Percentiles rank a stretch among this genome's conserved stretches.
These are phyloP conservation scores for Neurospora tetrasperma DNA, from an alignment of 495 filamentous ascomycete genomes.

Conservation along the genomic window DNA sequence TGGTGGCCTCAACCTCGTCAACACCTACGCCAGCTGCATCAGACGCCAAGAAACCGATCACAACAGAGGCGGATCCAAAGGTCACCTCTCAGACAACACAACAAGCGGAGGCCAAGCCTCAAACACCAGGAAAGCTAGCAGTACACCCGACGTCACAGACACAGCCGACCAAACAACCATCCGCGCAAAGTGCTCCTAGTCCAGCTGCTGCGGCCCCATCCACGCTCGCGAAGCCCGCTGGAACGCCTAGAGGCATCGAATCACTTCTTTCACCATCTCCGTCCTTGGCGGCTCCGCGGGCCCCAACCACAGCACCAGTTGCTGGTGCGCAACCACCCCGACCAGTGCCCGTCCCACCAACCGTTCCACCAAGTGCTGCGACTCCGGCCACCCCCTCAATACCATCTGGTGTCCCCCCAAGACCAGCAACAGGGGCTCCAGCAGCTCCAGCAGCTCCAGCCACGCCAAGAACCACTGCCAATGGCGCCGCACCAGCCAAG, in stretches of 20 bases:
- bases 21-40: slow-evolving; percentile 9
- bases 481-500: slow-evolving; percentile 13
- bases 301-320: slow-evolving; percentile 2
- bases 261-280: slow-evolving; percentile 17
- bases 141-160: slow-evolving; percentile 4
- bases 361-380: not conserved
- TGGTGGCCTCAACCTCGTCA: slow-evolving; percentile 7
- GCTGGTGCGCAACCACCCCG: slow-evolving; percentile 1
- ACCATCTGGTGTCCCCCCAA: slow-evolving; percentile 1
- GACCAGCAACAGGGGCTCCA: slow-evolving; percentile 15
- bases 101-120: slow-evolving; percentile 5
- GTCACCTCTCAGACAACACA: slow-evolving; percentile 9
- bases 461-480: slow-evolving; percentile 6
- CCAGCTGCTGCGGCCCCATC: slow-evolving; percentile 28
- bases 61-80: slow-evolving; percentile 11
- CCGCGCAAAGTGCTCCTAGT: slow-evolving; percentile 20
- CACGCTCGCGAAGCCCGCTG: slow-evolving; percentile 9
- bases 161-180: slow-evolving; percentile 9
- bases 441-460: slow-evolving; percentile 16
- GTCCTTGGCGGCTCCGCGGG: not conserved
- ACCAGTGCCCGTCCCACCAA: not conserved
- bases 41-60: slow-evolving; percentile 7
- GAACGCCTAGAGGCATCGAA: slow-evolving; percentile 24
- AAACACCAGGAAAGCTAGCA: not conserved
- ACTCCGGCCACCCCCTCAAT: slow-evolving; percentile 3